Evolutionary conservation across 768 basidiomycete species (phyloP), one percentile per base, ranked within the genome.

Genomic region (Mycena indigotica): DNA sequence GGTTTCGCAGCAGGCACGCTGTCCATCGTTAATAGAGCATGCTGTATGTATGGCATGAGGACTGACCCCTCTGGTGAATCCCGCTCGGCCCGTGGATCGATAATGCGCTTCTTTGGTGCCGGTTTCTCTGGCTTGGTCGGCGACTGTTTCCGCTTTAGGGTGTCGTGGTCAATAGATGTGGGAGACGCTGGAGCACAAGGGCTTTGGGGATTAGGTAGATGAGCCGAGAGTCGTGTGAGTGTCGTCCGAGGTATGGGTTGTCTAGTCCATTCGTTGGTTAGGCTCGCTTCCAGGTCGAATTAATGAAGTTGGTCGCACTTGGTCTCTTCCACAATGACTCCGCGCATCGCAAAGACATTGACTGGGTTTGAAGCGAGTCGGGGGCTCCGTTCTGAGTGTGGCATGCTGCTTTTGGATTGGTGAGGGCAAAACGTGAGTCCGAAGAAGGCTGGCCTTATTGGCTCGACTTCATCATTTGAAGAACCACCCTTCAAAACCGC

Each of bases 91-190:
- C 48, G 16, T 30, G 32, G 21, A 29, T 44, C 53, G 21, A 12
- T n/a, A 29, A 25, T 19, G 19, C 10, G 39, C 32, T 55, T 61
- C 26, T 53, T 48, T 19, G 39, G 54, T 23, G 55, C 32, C 17
- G 55, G 59, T 28, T 54, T 17, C 19, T 28, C 45, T 35, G 28
- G 39, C 56, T 53, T 49, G 40, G 28, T 57, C 28, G 46, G 56
- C 24, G 46, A 48, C 23, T 46, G 52, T 57, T 49, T 61, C 45
- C 58, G 62, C 52, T 61, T 61, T 45, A 56, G 54, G 32, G 25
- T 50, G 40, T 38, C 5, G 32, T 28, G 19, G 21, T 52, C 45
- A 41, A 16, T 28, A 17, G 49, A 16, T 32, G 35, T 32, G 30
- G 26, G 28, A n/a, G n/a, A n/a, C n/a, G n/a, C n/a, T n/a, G n/a